A percentile compares a stretch with the other conserved stretches of the same genome.
phyloP scores from a whole-genome alignment of 164 flowering plant species.

The Hamamelis virginiana region DNA sequence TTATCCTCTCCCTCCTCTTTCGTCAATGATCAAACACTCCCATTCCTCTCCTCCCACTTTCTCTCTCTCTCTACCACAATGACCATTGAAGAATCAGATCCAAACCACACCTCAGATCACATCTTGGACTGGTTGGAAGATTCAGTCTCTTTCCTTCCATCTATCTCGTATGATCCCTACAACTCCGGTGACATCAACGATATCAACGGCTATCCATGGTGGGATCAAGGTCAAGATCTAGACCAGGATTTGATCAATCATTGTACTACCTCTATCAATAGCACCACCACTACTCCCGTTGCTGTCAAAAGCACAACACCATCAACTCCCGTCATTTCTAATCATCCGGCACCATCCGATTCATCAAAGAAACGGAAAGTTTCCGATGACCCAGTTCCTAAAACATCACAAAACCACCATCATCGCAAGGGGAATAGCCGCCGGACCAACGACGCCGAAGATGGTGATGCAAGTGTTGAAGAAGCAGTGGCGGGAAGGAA shows the following conservation, averaged over 20 bases:
- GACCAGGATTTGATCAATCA: conserved; percentile 27
- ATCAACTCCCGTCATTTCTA: conserved; percentile 7
- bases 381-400: conserved; percentile 15
- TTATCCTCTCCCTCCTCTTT: conserved; percentile 1
- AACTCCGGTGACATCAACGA: conserved; percentile 26
- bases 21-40: conserved; percentile 24
- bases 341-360: conserved; percentile 18
- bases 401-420: conserved; percentile 17
- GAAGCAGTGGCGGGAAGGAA: conserved; percentile 28
- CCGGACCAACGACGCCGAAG: conserved; percentile 7
- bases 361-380: conserved; percentile 50
- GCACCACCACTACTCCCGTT: conserved; percentile 2
- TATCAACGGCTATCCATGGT: conserved; percentile 41
- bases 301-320: conserved; percentile 3
- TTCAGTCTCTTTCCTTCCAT: conserved; percentile 40
- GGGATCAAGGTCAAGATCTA: conserved; percentile 31
- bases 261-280: conserved; percentile 18
- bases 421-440: conserved; percentile 25
- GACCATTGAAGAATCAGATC: conserved; percentile 42
- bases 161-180: conserved; percentile 51
- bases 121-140: conserved; percentile 56
- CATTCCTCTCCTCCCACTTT: conserved; percentile 3
- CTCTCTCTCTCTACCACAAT: conserved; percentile 13
- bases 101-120: conserved; percentile 34
- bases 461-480: conserved; percentile 18